These are phyloP conservation scores for Fraxinus excelsior DNA, from an alignment of 257 asterid genomes.

Conservation along the genomic window DNA sequence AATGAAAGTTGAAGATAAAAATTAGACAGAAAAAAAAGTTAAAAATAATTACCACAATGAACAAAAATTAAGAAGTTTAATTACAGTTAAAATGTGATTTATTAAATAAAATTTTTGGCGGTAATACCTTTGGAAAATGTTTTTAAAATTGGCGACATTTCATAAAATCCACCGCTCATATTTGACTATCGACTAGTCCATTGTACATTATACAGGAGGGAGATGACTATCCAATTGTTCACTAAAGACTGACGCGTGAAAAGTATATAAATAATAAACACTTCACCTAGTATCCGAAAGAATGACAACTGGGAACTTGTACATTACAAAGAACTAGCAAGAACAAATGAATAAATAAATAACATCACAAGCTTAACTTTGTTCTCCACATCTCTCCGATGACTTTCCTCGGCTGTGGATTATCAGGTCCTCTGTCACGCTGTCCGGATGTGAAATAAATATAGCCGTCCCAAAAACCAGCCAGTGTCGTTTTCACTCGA, in stretches of 20 bases:
- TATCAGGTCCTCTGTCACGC: slow-evolving; percentile 75
- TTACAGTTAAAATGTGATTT: no score
- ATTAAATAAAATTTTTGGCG: no score
- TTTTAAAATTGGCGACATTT: no score
- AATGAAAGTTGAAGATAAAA: no score
- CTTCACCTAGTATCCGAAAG: neutral
- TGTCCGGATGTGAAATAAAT: slow-evolving; percentile 82
- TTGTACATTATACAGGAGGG: neutral
- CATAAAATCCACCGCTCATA: no score
- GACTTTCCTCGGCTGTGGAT: slow-evolving; percentile 73
- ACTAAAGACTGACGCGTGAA: neutral
- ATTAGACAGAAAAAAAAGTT: no score
- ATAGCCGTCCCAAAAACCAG: slow-evolving; percentile 70
- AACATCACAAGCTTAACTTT: slow-evolving; percentile 39
- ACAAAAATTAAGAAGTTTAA: no score
- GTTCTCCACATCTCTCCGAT: slow-evolving; percentile 80
- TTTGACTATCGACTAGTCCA: neutral
- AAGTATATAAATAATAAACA: neutral
- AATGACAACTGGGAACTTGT: neutral
- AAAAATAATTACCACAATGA: no score
- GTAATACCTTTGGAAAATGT: no score
- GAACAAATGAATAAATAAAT: neutral
- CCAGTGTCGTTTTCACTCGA: slow-evolving; percentile 59
- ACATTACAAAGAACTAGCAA: neutral
- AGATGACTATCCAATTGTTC: neutral